Base-by-base conservation (phyloP, 768 basidiomycete genomes). In the Phanerodontia chrysosporium region DNA sequence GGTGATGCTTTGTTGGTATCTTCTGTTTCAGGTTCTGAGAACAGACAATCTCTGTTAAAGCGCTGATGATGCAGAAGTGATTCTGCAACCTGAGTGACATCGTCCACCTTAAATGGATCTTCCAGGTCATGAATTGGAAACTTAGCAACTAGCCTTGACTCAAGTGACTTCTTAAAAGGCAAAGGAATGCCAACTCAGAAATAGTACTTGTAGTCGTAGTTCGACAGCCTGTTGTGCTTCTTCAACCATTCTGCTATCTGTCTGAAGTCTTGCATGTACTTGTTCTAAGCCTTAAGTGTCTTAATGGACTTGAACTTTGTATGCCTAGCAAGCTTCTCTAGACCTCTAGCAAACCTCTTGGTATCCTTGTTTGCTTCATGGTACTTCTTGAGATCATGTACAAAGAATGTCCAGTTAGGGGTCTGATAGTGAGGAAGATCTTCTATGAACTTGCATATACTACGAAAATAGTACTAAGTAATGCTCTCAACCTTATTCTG, bases 391-490 rank as follows among this genome's bases (percentile, higher is more conserved):
- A 60, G 14, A 42, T 60, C 45, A 12, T n/a, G 4, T 6, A 28
- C 27, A 28, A 55, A 60, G 4, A 1, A 0, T 2, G n/a, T 35
- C 53, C 53, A 55, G 21, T 48, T 32, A 8, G 22, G 22, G n/a
- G 10, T 1, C 7, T 21, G 3, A 30, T 48, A 55, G 36, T 46
- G 49, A 3, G 13, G 1, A 6, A 55, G 32, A 1, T 52, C 59
- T 36, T 55, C 32, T 36, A 60, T 49, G 13, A 55, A 32, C 25
- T 60, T 45, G 8, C 27, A 24, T 10, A 60, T 36, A 18, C 35
- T 32, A 14, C 30, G 16, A n/a, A 53, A 60, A 35, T 53, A 60
- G 22, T 60, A 60, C 27, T 58, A 49, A 2, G 49, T 51, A 27
- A 58, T 44, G 36, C 30, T 58, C 36, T 51, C 35, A 6, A 58